Evolutionary conservation across 257 asterid species (phyloP).

Genomic region (Scutellaria barbata): DNA sequence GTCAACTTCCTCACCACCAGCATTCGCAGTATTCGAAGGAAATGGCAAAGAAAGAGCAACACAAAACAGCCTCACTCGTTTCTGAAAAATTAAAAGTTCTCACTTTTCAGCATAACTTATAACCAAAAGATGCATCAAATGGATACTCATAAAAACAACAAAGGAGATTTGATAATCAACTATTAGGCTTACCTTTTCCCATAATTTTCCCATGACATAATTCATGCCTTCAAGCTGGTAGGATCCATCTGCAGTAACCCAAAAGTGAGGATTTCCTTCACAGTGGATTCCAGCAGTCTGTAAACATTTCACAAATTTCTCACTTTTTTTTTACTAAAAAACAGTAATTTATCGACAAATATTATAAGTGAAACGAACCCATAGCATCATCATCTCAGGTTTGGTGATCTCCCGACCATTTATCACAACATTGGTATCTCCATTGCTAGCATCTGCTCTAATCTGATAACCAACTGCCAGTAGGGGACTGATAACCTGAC

Average conservation of each 20-base stretch:
- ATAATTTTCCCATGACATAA: conserved; percentile 71
- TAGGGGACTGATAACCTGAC: conserved; percentile 73
- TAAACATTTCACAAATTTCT: conserved; percentile 33
- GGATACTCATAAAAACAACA: conserved; percentile 8
- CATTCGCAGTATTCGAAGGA: conserved; percentile 52
- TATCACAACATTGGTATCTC: conserved; percentile 65
- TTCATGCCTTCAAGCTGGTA: conserved; percentile 76
- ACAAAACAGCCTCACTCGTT: conserved; percentile 61
- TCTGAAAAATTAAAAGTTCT: conserved; percentile 45
- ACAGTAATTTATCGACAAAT: background rate
- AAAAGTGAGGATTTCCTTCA: conserved; percentile 72
- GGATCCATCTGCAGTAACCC: conserved; percentile 78
- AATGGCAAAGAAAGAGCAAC: conserved; percentile 73
- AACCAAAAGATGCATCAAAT: conserved; percentile 13
- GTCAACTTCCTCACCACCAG: conserved; percentile 43
- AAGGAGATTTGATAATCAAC: conserved; percentile 2
- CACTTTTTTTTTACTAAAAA: conserved; percentile 27
- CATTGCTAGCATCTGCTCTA: conserved; percentile 70
- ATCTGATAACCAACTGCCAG: conserved; percentile 60
- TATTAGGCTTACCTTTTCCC: conserved; percentile 65
- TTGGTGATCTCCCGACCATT: conserved; percentile 79
- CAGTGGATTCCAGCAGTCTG: conserved; percentile 72
- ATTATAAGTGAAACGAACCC: conserved; percentile 45
- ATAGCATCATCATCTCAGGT: conserved; percentile 62
- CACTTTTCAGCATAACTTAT: conserved; percentile 32